phyloP scores from a whole-genome alignment of 2,329 filamentous ascomycete genomes.

The Trichoderma arundinaceum region DNA sequence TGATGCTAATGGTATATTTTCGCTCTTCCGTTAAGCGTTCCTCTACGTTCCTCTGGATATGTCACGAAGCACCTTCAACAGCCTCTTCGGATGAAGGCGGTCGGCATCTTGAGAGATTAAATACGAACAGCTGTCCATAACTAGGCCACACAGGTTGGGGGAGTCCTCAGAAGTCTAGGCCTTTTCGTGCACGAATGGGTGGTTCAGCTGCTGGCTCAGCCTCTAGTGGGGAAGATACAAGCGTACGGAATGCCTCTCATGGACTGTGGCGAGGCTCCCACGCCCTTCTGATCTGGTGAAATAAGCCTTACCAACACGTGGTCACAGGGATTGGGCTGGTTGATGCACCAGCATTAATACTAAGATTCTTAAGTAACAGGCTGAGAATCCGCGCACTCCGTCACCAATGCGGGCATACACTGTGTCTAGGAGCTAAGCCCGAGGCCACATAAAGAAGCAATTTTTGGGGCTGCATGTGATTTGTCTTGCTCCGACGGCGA shows the following conservation, averaged over 20 bases:
- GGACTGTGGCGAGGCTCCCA: conserved; percentile 26
- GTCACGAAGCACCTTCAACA: not conserved
- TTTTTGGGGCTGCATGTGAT: not conserved
- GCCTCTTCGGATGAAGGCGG: not conserved
- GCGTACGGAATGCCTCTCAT: not conserved
- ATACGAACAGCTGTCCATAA: not conserved
- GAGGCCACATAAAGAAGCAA: not conserved
- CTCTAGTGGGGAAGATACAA: conserved; percentile 14
- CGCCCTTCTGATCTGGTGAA: conserved; percentile 5
- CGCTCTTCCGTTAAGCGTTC: no score
- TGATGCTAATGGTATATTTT: not conserved
- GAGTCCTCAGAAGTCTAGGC: not conserved
- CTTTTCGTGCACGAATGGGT: conserved; percentile 3
- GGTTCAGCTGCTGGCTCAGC: conserved; percentile 22
- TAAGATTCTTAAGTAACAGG: not conserved
- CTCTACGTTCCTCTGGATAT: not conserved
- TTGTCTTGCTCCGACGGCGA: not conserved
- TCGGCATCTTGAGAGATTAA: conserved; percentile 10
- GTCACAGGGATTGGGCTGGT: conserved; percentile 12
- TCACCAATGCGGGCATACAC: not conserved
- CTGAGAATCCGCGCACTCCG: not conserved
- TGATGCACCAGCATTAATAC: not conserved
- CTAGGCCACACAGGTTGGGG: not conserved
- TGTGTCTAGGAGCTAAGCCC: not conserved
- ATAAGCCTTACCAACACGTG: conserved; percentile 21